Conservation (phyloP, 148 eudicot species). For the Cornus kousa region DNA sequence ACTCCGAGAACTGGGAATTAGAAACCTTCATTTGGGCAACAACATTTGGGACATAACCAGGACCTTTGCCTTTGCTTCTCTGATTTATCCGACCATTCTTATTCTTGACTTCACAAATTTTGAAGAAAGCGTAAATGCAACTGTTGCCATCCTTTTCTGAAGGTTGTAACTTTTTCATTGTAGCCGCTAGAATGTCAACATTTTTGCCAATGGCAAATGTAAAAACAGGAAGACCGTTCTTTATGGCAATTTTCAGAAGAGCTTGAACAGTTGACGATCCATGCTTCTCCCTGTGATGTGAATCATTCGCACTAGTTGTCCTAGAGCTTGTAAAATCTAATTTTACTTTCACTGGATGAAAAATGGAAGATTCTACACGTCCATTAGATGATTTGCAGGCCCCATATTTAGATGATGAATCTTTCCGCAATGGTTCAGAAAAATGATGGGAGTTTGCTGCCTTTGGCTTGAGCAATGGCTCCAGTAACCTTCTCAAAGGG, state of each 20-base stretch:
- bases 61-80: slow-evolving; percentile 43
- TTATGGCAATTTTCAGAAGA: slow-evolving; percentile 63
- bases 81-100: slow-evolving; percentile 68
- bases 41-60: slow-evolving; percentile 50
- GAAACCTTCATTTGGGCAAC: slow-evolving; percentile 82
- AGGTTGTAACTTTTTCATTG: slow-evolving; percentile 45
- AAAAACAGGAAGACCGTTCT: slow-evolving; percentile 80
- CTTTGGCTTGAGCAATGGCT: slow-evolving; percentile 71
- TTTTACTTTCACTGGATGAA: slow-evolving; percentile 28
- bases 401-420: slow-evolving; percentile 20
- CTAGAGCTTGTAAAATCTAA: slow-evolving; percentile 23
- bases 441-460: slow-evolving; percentile 22
- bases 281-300: slow-evolving; percentile 25
- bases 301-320: slow-evolving; percentile 16
- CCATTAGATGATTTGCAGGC: slow-evolving; percentile 27
- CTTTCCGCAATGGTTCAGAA: slow-evolving; percentile 36
- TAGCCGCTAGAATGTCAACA: slow-evolving; percentile 69
- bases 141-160: slow-evolving; percentile 36
- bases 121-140: slow-evolving; percentile 75
- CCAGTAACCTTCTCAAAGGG: slow-evolving; percentile 83
- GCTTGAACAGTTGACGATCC: slow-evolving; percentile 51
- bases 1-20: slow-evolving; percentile 23
- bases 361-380: slow-evolving; percentile 24
- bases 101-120: slow-evolving; percentile 67
- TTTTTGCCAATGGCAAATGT: slow-evolving; percentile 66